A percentile compares a stretch with the other conserved stretches of the same genome.
phyloP scores from a whole-genome alignment of 257 asterid genomes.

The Solanum megistacrolobum region DNA sequence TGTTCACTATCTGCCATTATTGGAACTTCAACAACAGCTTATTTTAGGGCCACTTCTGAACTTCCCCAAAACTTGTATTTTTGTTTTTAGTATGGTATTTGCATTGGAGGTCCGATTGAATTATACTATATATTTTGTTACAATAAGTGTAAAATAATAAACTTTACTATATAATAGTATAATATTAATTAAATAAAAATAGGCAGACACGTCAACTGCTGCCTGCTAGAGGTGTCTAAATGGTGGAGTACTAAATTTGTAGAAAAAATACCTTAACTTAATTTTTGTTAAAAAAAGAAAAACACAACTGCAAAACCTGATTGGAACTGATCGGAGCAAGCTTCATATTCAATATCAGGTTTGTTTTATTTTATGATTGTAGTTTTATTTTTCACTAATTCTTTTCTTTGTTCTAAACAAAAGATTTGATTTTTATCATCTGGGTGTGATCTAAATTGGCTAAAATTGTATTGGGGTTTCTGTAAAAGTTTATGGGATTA shows the following conservation, averaged over 20 bases:
- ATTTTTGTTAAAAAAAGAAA: background rate
- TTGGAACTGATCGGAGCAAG: background rate
- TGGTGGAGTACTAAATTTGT: background rate
- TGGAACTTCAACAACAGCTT: background rate
- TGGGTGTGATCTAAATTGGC: background rate
- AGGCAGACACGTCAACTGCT: background rate
- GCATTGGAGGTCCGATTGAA: accelerated
- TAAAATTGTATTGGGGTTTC: background rate
- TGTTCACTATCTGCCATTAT: conserved; percentile 4
- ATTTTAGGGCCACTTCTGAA: background rate
- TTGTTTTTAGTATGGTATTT: accelerated
- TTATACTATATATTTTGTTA: too few species aligned
- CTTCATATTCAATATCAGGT: background rate
- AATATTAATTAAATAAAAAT: too few species aligned
- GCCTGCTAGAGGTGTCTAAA: background rate
- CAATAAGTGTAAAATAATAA: background rate
- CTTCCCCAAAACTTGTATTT: background rate
- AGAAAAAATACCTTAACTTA: too few species aligned
- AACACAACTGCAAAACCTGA: background rate
- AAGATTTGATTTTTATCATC: background rate
- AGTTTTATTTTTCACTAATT: background rate
- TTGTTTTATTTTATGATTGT: background rate
- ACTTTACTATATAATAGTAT: too few species aligned
- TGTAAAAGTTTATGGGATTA: background rate
- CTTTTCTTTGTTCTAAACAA: background rate